A percentile compares a stretch with the other conserved stretches of the same genome.
These are phyloP conservation scores for Haematococcus lacustris DNA, from an alignment of 139 green algal genomes.

Conservation along the genomic window DNA sequence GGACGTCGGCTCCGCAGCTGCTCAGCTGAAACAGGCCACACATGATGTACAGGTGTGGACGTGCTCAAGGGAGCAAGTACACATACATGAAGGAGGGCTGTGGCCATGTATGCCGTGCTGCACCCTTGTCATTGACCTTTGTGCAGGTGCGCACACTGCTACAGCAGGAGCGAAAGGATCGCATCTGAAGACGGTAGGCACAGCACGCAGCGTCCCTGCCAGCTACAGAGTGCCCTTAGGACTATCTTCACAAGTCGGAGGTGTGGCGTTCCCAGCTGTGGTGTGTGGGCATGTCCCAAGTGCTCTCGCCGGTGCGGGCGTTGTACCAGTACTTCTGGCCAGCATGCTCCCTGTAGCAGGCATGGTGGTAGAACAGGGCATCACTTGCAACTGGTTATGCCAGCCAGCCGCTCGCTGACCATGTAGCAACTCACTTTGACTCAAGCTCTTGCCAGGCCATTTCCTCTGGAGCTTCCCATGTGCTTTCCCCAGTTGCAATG, in stretches of 20 bases:
- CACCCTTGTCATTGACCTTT: too few relatives aligned
- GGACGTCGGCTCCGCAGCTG: too few relatives aligned
- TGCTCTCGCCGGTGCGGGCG: not conserved
- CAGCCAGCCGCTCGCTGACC: not conserved
- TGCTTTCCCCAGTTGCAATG: constrained; percentile 17
- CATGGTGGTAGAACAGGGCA: not conserved
- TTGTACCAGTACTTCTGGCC: constrained; percentile 3
- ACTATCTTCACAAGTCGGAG: not conserved
- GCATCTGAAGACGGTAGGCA: too few relatives aligned
- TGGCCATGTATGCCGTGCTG: too few relatives aligned
- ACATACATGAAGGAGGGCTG: too few relatives aligned
- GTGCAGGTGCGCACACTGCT: too few relatives aligned
- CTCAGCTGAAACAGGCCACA: too few relatives aligned
- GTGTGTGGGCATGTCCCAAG: not conserved
- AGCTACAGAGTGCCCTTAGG: not conserved
- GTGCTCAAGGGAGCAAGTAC: too few relatives aligned
- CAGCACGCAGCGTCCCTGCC: too few relatives aligned
- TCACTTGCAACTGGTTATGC: not conserved
- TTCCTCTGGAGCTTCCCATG: constrained; percentile 22
- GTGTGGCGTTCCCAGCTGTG: not conserved
- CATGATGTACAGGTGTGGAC: too few relatives aligned
- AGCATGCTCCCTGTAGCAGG: not conserved
- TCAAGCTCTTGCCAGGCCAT: constrained; percentile 18
- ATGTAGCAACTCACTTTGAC: not conserved
- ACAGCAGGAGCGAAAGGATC: too few relatives aligned